Conservation (phyloP, 2,329 filamentous ascomycete species). For the Delphinella strobiligena region DNA sequence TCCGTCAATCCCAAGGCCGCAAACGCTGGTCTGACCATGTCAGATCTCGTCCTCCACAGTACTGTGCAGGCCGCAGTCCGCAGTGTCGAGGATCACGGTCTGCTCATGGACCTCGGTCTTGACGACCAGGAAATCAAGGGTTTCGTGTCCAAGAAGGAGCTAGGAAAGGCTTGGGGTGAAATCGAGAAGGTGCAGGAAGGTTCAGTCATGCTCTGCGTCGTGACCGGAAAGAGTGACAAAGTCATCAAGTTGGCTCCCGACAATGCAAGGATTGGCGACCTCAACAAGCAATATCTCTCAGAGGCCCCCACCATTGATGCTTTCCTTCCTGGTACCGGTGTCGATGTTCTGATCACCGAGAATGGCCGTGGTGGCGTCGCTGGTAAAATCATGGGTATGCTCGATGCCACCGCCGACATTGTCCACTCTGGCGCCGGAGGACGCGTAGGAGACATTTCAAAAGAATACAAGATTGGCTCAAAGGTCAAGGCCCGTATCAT, state of each 20-base stretch:
- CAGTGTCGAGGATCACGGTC: constrained; percentile 92
- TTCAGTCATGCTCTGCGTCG: constrained; percentile 70
- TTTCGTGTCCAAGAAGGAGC: constrained; percentile 75
- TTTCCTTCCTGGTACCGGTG: constrained; percentile 83
- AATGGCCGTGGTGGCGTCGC: constrained; percentile 61
- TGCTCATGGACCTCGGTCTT: constrained; percentile 84
- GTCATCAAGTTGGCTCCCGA: constrained; percentile 77
- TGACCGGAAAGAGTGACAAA: constrained; percentile 65
- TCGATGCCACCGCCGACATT: constrained; percentile 82
- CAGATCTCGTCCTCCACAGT: constrained; percentile 61
- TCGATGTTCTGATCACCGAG: constrained; percentile 72
- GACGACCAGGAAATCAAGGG: constrained; percentile 56
- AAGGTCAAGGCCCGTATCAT: constrained; percentile 80
- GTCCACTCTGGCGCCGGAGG: constrained; percentile 69
- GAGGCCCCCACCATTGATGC: constrained; percentile 79
- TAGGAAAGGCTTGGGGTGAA: constrained; percentile 49
- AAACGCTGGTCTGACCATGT: constrained; percentile 61
- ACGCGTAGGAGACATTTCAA: constrained; percentile 56
- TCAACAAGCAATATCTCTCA: constrained; percentile 53
- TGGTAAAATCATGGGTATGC: constrained; percentile 83
- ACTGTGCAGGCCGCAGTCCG: constrained; percentile 78
- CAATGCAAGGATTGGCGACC: constrained; percentile 48
- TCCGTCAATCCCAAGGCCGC: constrained; percentile 68
- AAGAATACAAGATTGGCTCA: constrained; percentile 69
- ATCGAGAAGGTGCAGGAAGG: constrained; percentile 66